Evolutionary conservation across 768 basidiomycete genomes (phyloP).

Genomic region (Russula earlei): DNA sequence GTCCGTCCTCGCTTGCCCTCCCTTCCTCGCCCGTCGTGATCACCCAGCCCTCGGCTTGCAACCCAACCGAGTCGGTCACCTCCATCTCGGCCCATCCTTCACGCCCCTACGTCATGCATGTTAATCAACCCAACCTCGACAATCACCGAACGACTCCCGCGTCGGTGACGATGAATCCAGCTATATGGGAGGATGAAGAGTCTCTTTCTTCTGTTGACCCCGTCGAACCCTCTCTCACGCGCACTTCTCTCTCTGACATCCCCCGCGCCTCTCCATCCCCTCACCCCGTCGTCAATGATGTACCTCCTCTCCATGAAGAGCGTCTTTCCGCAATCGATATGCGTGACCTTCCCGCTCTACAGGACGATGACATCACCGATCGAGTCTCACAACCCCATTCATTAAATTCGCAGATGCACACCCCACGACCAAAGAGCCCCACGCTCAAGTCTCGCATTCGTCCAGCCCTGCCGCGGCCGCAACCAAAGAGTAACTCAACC

Average conservation of each 20-base stretch:
- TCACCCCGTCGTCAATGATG: conserved; percentile 2
- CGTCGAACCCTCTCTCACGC: conserved; percentile 13
- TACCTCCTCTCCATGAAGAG: conserved; percentile 17
- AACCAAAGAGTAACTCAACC: not conserved
- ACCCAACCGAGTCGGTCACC: conserved; percentile 19
- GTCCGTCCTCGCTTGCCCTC: conserved; percentile 9
- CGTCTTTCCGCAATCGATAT: conserved; percentile 27
- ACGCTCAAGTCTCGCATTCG: conserved; percentile 1
- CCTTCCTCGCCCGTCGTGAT: conserved; percentile 18
- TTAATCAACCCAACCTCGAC: not conserved
- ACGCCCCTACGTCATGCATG: conserved; percentile 23
- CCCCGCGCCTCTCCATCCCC: conserved; percentile 18
- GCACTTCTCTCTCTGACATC: conserved; percentile 25
- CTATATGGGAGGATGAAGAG: conserved; percentile 28
- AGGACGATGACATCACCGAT: conserved; percentile 23
- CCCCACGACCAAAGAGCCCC: not conserved
- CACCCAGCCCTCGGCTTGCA: not conserved
- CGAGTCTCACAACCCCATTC: conserved; percentile 3
- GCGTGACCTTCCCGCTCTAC: conserved; percentile 25
- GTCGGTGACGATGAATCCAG: conserved; percentile 22
- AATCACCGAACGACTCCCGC: conserved; percentile 3
- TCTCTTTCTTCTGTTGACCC: conserved; percentile 3
- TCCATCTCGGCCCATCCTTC: conserved; percentile 21
- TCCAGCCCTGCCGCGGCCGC: conserved; percentile 1
- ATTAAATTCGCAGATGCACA: conserved; percentile 10